These are phyloP conservation scores for Aspergillus campestris DNA, from an alignment of 495 filamentous ascomycete genomes.

Conservation along the genomic window DNA sequence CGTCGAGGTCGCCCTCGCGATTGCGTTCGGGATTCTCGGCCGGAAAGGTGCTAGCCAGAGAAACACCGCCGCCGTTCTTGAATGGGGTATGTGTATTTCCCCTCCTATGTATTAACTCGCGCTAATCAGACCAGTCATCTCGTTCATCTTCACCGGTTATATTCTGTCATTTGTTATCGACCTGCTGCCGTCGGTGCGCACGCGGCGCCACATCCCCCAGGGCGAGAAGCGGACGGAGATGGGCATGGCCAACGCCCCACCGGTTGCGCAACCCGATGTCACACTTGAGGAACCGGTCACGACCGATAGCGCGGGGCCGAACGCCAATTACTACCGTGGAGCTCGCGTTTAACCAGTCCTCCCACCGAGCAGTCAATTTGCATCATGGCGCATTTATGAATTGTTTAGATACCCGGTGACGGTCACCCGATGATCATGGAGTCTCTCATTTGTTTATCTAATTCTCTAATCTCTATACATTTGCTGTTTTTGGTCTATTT, in stretches of 20 bases:
- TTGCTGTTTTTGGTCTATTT: too few species aligned
- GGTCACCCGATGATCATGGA: not conserved
- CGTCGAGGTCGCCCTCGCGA: slow-evolving; percentile 65
- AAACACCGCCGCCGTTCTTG: slow-evolving; percentile 53
- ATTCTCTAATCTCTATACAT: too few species aligned
- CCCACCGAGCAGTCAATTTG: not conserved
- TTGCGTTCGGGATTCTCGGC: slow-evolving; percentile 45
- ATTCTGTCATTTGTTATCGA: slow-evolving; percentile 84
- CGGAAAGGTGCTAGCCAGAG: slow-evolving; percentile 30
- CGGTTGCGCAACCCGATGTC: slow-evolving; percentile 6
- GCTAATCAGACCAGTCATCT: slow-evolving; percentile 46
- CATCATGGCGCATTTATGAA: not conserved
- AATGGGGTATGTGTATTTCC: slow-evolving; percentile 66
- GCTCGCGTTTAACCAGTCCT: slow-evolving; percentile 12
- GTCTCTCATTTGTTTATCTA: too few species aligned
- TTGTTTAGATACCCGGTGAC: not conserved
- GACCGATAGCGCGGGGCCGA: slow-evolving; percentile 29
- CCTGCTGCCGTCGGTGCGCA: slow-evolving; percentile 68
- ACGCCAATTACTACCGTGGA: slow-evolving; percentile 23
- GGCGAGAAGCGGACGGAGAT: slow-evolving; percentile 31
- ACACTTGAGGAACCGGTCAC: slow-evolving; percentile 33
- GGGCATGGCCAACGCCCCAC: slow-evolving; percentile 5
- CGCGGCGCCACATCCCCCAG: slow-evolving; percentile 43
- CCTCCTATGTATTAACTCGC: too few species aligned
- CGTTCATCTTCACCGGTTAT: slow-evolving; percentile 86